Evolutionary conservation across 257 asterid genomes (phyloP).

Genomic region (Solanum boliviense): DNA sequence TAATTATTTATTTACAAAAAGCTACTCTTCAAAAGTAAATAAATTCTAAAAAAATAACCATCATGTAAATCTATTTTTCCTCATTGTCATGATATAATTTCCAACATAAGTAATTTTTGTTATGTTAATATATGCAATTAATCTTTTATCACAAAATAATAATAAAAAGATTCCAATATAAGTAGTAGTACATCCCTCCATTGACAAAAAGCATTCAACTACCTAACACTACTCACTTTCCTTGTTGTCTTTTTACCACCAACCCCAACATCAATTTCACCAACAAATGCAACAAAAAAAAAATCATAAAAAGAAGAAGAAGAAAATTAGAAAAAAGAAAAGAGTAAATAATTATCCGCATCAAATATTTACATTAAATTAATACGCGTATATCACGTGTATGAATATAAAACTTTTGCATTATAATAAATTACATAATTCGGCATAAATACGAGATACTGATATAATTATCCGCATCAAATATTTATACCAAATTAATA

Average conservation of each 20-base stretch:
- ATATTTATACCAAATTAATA: neutral
- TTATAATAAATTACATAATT: neutral
- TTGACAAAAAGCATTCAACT: neutral
- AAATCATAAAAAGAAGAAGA: neutral
- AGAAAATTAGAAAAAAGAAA: neutral
- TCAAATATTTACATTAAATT: neutral
- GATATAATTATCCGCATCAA: neutral
- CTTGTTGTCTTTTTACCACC: neutral
- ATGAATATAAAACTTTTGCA: neutral
- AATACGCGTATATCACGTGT: neutral
- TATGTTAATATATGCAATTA: neutral
- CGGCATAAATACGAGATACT: too few species aligned
- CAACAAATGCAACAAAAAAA: neutral
- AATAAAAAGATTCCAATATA: too few species aligned
- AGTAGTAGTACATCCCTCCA: too few species aligned
- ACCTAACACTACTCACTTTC: neutral
- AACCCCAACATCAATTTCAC: neutral
- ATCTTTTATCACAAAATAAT: neutral
- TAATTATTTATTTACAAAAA: neutral
- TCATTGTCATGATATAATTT: neutral
- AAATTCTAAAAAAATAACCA: too few species aligned
- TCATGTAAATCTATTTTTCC: neutral
- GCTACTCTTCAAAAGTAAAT: neutral
- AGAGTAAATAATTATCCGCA: neutral
- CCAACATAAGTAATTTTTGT: neutral